phyloP scores from a whole-genome alignment of 1,284 basidiomycete species.

The Ganoderma resinaceum region DNA sequence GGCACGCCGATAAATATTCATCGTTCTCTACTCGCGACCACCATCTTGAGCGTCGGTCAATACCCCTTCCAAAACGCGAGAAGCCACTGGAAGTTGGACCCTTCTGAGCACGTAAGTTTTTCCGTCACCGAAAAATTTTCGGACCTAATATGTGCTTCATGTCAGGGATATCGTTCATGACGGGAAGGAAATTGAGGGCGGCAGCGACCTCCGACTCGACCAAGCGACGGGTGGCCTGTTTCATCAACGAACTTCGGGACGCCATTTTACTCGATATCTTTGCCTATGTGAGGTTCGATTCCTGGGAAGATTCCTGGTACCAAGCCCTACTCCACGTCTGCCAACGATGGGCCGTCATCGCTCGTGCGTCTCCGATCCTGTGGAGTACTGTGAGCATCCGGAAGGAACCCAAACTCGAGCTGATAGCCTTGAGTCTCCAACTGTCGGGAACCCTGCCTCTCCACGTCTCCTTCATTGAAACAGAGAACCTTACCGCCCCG shows the following conservation, averaged over 20 bases:
- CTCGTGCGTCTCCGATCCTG: conserved; percentile 1
- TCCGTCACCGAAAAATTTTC: neutral
- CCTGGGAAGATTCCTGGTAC: conserved; percentile 11
- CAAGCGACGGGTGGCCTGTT: neutral
- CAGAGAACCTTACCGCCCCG: neutral
- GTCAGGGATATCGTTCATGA: neutral
- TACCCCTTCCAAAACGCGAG: no score
- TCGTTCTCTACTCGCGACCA: neutral
- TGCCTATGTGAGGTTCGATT: neutral
- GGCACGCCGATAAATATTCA: neutral
- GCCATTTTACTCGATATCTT: neutral
- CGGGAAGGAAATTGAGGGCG: neutral
- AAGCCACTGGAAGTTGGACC: no score
- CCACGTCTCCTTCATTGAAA: neutral
- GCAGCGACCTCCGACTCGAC: neutral
- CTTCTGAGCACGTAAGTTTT: neutral
- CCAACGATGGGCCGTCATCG: conserved; percentile 7
- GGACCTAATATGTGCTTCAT: neutral
- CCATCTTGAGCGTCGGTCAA: neutral
- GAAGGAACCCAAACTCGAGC: neutral
- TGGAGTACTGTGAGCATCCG: conserved; percentile 2
- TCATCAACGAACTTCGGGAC: neutral
- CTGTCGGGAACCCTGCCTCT: neutral
- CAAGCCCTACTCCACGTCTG: conserved; percentile 11
- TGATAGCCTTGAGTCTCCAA: neutral